Conservation (phyloP, 208 protist genomes). For the Leishmania turanica region DNA sequence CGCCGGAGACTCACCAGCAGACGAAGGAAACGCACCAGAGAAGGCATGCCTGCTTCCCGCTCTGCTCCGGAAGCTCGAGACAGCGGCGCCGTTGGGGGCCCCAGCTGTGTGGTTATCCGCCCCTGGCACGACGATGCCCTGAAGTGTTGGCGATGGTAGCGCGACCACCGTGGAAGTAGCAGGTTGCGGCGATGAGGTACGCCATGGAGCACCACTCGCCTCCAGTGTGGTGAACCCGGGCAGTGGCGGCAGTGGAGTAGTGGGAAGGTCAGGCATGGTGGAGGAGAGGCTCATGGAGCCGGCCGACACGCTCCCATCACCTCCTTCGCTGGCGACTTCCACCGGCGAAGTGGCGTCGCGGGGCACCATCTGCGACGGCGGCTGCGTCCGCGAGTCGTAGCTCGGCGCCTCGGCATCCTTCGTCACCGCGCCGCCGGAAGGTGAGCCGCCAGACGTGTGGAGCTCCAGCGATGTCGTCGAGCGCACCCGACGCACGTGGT, state of each 20-base stretch:
- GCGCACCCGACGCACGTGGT: constrained; percentile 12
- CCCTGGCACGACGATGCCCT: neutral
- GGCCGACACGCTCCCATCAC: neutral
- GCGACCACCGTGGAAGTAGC: neutral
- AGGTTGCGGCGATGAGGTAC: neutral
- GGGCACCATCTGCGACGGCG: neutral
- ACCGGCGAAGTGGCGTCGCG: neutral
- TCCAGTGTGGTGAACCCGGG: neutral
- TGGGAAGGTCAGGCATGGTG: constrained; percentile 30
- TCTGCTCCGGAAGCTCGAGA: constrained; percentile 8
- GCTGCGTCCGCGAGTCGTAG: constrained; percentile 3
- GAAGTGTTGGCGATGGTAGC: neutral
- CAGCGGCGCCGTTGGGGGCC: neutral
- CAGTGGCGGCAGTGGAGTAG: constrained; percentile 8
- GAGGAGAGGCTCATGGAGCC: constrained; percentile 18
- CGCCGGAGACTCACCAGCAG: neutral
- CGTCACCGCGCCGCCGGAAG: neutral
- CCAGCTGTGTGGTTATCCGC: neutral
- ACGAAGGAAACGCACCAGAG: neutral
- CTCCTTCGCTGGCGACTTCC: neutral
- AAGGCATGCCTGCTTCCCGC: neutral
- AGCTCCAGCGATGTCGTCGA: constrained; percentile 8
- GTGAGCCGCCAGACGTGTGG: neutral
- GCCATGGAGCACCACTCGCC: neutral
- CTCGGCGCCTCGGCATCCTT: neutral